A percentile compares a stretch with the other conserved stretches of the same genome.
Conservation (phyloP, 1,139 yeast species). For the Petasospora fabianii region DNA sequence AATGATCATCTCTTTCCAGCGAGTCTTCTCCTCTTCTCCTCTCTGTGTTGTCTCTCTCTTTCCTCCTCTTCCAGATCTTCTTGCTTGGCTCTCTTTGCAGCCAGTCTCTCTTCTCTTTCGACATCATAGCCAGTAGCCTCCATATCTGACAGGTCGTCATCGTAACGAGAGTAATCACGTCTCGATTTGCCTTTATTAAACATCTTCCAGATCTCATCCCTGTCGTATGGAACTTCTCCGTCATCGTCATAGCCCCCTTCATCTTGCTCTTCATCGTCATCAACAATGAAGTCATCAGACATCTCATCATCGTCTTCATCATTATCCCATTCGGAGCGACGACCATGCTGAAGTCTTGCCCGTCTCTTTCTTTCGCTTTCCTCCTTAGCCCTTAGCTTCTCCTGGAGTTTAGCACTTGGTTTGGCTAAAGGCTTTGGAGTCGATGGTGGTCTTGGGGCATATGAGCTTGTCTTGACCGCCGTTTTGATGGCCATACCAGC, state of each 20-base stretch:
- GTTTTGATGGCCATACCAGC: neutral
- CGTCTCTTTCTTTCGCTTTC: slow-evolving; percentile 5
- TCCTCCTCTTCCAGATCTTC: slow-evolving; percentile 66
- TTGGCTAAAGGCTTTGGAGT: slow-evolving; percentile 29
- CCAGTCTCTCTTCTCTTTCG: slow-evolving; percentile 70
- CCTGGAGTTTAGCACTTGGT: slow-evolving; percentile 32
- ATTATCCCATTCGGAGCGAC: neutral
- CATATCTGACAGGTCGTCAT: slow-evolving; percentile 75
- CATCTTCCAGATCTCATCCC: slow-evolving; percentile 88
- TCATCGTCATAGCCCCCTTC: slow-evolving; percentile 45
- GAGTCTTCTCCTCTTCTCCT: slow-evolving; percentile 38
- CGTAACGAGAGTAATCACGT: slow-evolving; percentile 40
- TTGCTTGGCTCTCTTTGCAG: slow-evolving; percentile 54
- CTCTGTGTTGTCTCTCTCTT: slow-evolving; percentile 48
- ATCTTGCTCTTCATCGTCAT: slow-evolving; percentile 1
- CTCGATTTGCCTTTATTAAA: slow-evolving; percentile 64
- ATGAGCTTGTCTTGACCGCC: neutral
- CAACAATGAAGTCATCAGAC: slow-evolving; percentile 32
- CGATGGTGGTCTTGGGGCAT: slow-evolving; percentile 3
- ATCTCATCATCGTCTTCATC: slow-evolving; percentile 15
- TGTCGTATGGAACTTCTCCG: slow-evolving; percentile 48
- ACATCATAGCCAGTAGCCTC: slow-evolving; percentile 92
- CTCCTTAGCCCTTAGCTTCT: slow-evolving; percentile 26
- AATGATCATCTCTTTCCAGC: slow-evolving; percentile 5
- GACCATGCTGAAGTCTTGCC: neutral